Conservation (phyloP, 1,284 basidiomycete species). For the Pholiota adiposa region DNA sequence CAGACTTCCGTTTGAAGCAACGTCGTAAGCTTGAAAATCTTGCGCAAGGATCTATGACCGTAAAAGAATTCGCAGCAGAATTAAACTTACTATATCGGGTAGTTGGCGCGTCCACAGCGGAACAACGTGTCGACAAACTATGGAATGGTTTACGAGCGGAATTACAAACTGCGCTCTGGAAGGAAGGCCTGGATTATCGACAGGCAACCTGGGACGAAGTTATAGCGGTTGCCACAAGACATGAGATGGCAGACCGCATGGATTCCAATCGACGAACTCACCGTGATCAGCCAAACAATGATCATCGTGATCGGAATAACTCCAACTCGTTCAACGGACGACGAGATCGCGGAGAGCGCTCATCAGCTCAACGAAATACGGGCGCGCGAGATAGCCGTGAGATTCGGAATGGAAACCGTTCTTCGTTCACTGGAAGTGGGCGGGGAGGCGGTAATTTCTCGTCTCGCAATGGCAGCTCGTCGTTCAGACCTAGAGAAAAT, state of each 20-base stretch:
- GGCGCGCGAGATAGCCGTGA: neutral
- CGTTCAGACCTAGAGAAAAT: neutral
- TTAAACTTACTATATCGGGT: neutral
- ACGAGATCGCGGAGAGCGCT: neutral
- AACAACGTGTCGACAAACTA: constrained; percentile 1
- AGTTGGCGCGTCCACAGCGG: neutral
- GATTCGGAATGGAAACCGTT: neutral
- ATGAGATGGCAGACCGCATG: constrained; percentile 11
- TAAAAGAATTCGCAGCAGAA: constrained; percentile 1
- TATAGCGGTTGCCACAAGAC: neutral
- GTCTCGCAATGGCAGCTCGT: neutral
- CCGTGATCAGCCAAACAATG: neutral
- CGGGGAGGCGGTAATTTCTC: neutral
- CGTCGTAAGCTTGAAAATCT: constrained; percentile 4
- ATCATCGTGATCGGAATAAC: too few relatives aligned
- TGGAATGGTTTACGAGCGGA: constrained; percentile 6
- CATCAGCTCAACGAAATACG: neutral
- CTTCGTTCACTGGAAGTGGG: neutral
- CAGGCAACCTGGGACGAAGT: constrained; percentile 10
- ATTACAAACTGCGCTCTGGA: constrained; percentile 8
- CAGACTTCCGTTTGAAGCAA: constrained; percentile 12
- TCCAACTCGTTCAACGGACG: neutral
- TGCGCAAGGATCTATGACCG: constrained; percentile 8
- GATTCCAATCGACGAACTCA: neutral
- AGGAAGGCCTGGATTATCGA: constrained; percentile 6